Conservation (phyloP, 768 basidiomycete genomes). For the Suillus alpinus region DNA sequence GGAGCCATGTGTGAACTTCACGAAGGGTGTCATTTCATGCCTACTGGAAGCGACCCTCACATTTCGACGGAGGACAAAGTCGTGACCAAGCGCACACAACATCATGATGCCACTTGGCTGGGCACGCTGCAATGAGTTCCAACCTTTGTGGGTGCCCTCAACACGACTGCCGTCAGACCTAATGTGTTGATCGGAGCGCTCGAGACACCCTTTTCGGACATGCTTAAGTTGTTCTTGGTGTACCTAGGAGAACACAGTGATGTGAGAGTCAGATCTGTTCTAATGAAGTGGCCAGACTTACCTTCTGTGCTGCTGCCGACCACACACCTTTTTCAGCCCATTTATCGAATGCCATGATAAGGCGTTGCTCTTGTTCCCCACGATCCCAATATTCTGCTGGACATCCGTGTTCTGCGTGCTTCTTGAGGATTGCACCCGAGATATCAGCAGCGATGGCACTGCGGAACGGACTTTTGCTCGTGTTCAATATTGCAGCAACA, state of each 20-base stretch:
- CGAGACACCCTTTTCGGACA: neutral
- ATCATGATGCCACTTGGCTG: too few species aligned
- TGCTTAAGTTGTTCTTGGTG: neutral
- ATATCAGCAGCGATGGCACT: conserved; percentile 9
- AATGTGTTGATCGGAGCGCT: neutral
- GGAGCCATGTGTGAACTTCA: too few species aligned
- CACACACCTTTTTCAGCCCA: neutral
- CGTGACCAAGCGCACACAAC: too few species aligned
- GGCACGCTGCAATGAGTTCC: too few species aligned
- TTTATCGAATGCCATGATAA: neutral
- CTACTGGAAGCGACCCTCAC: too few species aligned
- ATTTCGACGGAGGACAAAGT: too few species aligned
- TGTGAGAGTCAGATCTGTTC: neutral
- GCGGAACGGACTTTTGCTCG: conserved; percentile 7
- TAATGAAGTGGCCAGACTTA: neutral
- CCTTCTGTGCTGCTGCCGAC: neutral
- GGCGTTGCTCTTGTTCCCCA: conserved; percentile 15
- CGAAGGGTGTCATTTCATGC: too few species aligned
- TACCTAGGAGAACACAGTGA: neutral
- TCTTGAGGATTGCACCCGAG: conserved; percentile 10
- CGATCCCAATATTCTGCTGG: conserved; percentile 16
- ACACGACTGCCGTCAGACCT: too few species aligned
- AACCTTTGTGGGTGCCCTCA: too few species aligned
- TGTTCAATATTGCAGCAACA: conserved; percentile 10
- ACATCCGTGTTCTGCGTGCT: neutral